Percentiles rank a stretch among this genome's conserved stretches.
Evolutionary conservation across 1,139 yeast genomes (phyloP).

Genomic region (Blastobotrys petasosporus): DNA sequence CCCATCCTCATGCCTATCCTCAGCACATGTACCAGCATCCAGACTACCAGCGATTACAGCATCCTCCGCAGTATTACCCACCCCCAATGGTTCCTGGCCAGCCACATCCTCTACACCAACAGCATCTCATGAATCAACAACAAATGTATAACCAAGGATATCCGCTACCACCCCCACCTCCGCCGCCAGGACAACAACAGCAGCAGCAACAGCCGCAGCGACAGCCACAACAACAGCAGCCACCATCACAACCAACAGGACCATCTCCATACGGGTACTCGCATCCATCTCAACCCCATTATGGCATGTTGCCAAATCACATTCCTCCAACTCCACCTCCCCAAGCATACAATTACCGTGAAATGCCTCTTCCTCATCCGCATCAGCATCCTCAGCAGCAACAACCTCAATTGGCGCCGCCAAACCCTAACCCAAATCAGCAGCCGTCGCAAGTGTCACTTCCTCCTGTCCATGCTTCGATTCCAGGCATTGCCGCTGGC

Average conservation of each 20-base stretch:
- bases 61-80: background rate
- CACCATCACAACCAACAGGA: slow-evolving; percentile 3
- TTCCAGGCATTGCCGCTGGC: background rate
- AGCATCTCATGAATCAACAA: background rate
- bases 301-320: background rate
- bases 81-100: background rate
- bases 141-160: background rate
- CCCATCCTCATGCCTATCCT: background rate
- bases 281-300: slow-evolving; percentile 1
- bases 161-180: background rate
- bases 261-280: background rate
- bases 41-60: background rate
- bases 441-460: slow-evolving; percentile 10
- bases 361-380: slow-evolving; percentile 1
- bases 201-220: background rate
- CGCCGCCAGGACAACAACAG: background rate
- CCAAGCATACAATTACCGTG: background rate
- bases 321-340: slow-evolving; percentile 7
- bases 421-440: slow-evolving; percentile 4
- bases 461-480: slow-evolving; percentile 9
- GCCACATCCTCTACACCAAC: background rate
- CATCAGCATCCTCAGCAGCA: slow-evolving; percentile 6
- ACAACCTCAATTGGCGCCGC: slow-evolving; percentile 12
- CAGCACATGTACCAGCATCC: background rate
- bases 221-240: slow-evolving; percentile 1